Percentiles rank a stretch among this genome's conserved stretches.
phyloP scores from a whole-genome alignment of 2,329 filamentous ascomycete species.

The Aspergillus aculeatinus region DNA sequence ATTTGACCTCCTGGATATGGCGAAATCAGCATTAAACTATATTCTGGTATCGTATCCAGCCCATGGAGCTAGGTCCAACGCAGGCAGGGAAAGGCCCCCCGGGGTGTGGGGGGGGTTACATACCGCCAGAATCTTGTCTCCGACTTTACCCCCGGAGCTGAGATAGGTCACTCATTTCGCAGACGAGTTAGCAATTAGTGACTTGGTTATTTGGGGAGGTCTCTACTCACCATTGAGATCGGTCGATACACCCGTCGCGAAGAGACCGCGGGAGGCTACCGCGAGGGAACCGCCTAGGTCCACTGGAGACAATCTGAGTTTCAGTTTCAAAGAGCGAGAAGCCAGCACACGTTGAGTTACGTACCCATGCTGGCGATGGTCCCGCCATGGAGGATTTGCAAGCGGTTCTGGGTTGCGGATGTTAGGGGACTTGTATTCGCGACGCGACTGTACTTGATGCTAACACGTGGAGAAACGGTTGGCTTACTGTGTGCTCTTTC shows the following conservation, averaged over 20 bases:
- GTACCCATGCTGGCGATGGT: conserved; percentile 63
- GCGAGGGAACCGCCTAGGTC: conserved; percentile 67
- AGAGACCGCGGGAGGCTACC: conserved; percentile 64
- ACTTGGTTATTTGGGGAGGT: background rate
- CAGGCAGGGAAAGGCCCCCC: too few species aligned
- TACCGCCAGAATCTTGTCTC: conserved; percentile 58
- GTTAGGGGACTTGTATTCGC: conserved; percentile 6
- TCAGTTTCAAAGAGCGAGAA: background rate
- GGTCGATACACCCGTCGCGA: conserved; percentile 65
- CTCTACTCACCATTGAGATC: conserved; percentile 56
- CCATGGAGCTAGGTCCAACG: too few species aligned
- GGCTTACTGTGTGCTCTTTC: conserved; percentile 62
- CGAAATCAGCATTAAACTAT: conserved; percentile 16
- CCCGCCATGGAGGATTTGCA: conserved; percentile 66
- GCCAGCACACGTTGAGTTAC: conserved; percentile 3
- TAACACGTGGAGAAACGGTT: background rate
- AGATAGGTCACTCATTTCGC: conserved; percentile 52
- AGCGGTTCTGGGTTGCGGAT: conserved; percentile 52
- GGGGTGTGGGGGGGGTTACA: conserved; percentile 17
- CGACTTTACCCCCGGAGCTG: conserved; percentile 62
- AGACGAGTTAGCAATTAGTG: background rate
- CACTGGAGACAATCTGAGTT: conserved; percentile 40
- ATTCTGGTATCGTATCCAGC: too few species aligned
- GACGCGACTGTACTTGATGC: background rate
- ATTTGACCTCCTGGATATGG: conserved; percentile 53